Percentiles rank a stretch among this genome's conserved stretches.
Conservation (phyloP, 2,329 filamentous ascomycete genomes). For the Pseudofabraea citricarpa region DNA sequence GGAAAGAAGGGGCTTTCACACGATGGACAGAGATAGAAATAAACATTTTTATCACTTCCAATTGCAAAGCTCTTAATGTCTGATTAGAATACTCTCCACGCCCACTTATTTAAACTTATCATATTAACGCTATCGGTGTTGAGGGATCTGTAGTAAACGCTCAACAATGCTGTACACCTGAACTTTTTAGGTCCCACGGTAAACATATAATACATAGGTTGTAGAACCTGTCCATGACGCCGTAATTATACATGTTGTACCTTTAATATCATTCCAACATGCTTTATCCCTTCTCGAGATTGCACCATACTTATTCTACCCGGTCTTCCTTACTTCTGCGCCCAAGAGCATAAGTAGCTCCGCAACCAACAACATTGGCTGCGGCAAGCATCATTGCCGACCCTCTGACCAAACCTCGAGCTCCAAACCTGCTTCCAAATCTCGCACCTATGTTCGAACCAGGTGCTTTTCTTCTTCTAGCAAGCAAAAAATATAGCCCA, state of each 20-base stretch:
- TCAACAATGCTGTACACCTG: too few species aligned
- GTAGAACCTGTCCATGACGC: too few species aligned
- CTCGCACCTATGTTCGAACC: conserved; percentile 22
- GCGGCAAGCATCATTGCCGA: conserved; percentile 44
- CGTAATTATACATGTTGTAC: neutral
- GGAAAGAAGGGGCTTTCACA: too few species aligned
- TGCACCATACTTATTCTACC: neutral
- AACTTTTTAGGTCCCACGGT: too few species aligned
- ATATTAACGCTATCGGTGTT: too few species aligned
- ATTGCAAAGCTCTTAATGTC: too few species aligned
- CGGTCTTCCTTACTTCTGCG: conserved; percentile 29
- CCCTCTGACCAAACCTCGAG: conserved; percentile 46
- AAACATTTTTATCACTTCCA: too few species aligned
- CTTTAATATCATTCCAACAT: conserved; percentile 1
- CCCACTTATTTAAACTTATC: too few species aligned
- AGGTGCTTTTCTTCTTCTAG: conserved; percentile 42
- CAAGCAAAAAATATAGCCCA: conserved; percentile 59
- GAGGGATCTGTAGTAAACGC: too few species aligned
- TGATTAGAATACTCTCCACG: too few species aligned
- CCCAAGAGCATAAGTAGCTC: conserved; percentile 46
- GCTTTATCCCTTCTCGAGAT: conserved; percentile 5
- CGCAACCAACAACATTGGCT: conserved; percentile 44
- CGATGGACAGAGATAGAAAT: too few species aligned
- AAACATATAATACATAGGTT: too few species aligned
- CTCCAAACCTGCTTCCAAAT: conserved; percentile 41